These are phyloP conservation scores for Barnettozyma botsteinii DNA, from an alignment of 805 yeast species.

Conservation along the genomic window DNA sequence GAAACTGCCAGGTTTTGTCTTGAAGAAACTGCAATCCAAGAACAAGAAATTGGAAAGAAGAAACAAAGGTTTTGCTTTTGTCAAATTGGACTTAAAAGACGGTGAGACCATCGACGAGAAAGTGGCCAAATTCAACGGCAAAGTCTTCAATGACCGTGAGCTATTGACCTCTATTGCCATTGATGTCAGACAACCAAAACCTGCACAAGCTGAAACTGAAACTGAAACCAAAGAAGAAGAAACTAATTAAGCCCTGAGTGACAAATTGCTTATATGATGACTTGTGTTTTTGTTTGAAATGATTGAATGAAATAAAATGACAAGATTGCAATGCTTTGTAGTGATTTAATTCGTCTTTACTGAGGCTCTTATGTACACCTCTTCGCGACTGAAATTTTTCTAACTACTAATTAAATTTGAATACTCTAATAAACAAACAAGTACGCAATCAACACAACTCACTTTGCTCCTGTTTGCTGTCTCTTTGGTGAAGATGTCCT, in stretches of 20 bases:
- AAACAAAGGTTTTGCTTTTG: conserved; percentile 60
- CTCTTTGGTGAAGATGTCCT: not conserved
- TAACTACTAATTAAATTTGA: no score
- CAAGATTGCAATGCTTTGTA: not conserved
- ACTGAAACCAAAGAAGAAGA: conserved; percentile 9
- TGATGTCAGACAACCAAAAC: conserved; percentile 38
- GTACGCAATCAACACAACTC: not conserved
- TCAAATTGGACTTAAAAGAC: conserved; percentile 35
- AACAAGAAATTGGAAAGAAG: conserved; percentile 43
- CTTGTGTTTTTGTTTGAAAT: conserved; percentile 2
- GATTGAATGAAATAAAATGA: conserved; percentile 5
- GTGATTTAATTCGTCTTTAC: no score
- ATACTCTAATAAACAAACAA: no score
- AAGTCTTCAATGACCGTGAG: conserved; percentile 56
- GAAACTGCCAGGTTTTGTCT: conserved; percentile 38
- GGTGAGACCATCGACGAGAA: conserved; percentile 53
- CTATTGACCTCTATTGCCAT: conserved; percentile 70
- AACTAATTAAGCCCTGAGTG: conserved; percentile 3
- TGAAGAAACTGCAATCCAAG: conserved; percentile 38
- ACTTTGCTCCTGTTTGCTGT: not conserved
- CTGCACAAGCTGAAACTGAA: conserved; percentile 27
- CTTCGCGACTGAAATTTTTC: no score
- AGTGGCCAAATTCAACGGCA: conserved; percentile 62
- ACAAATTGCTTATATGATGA: not conserved
- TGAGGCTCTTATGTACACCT: no score